Evolutionary conservation across 805 yeast species (phyloP), one percentile per base, ranked within the genome.

Genomic region (Ogataea neopini): DNA sequence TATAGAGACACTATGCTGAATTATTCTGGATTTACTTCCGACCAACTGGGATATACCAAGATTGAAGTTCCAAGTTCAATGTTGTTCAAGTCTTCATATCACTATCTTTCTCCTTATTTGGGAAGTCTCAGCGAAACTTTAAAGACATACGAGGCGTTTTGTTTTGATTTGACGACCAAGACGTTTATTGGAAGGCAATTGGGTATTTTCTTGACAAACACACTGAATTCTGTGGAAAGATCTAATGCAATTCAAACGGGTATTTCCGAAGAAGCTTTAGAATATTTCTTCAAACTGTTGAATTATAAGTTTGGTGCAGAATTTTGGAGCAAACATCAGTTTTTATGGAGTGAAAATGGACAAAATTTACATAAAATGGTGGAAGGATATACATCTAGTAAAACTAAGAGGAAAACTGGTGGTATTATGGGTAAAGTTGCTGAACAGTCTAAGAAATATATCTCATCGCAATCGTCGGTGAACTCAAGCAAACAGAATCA

Each of bases 141-240:
- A 38, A 59, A 70, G 22, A 74, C 72, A 32, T 74, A 67, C 56
- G 80, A 79, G 8, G 79, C 81, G 0, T 66, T 70, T 38, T 73
- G 75, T 45, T 71, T 61, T 49, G 79, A 74, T 53, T 51, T 64
- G 33, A 54, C 50, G n/a, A 59, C 67, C 22, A 52, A 62, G 22
- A 53, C 63, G 1, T 73, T 64, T 38, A 61, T 70, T 7, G 80
- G 78, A 3, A 72, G 74, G 51, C 84, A 79, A 55, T 58, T 72
- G 26, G 84, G 84, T 7, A 73, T 73, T 0, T 75, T 78, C 48
- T 51, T 81, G 44, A 69, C 75, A 7, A 78, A 75, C 50, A 75
- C 81, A 0, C 72, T 77, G 50, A 79, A 76, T 50, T 73, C 79
- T 32, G 62, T 74, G 41, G 71, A 69, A 32, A 75, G 79, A 47